These are phyloP conservation scores for Reutealis trisperma DNA, from an alignment of 345 rosid genomes.

Conservation along the genomic window DNA sequence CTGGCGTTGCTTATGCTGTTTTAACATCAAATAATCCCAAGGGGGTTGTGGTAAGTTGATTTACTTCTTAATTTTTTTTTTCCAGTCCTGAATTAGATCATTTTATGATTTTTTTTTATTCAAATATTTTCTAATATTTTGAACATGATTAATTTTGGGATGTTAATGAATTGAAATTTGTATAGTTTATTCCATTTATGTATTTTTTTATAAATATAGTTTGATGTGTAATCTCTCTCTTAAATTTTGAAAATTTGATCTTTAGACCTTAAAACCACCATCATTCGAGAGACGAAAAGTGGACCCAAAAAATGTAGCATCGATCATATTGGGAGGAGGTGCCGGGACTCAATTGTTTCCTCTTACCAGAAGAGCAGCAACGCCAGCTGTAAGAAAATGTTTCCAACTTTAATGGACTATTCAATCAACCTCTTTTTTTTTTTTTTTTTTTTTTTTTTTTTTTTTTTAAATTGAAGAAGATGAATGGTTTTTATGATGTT, in stretches of 20 bases:
- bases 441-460: background rate
- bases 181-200: background rate
- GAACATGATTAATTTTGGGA: background rate
- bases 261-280: conserved; percentile 52
- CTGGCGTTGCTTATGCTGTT: conserved; percentile 60
- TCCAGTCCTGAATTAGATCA: background rate
- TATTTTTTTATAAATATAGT: background rate
- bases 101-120: conserved; percentile 1
- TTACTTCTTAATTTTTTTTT: background rate
- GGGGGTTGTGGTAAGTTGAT: conserved; percentile 57
- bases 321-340: conserved; percentile 93
- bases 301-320: conserved; percentile 86
- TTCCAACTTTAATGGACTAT: background rate
- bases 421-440: background rate
- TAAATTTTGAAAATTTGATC: conserved; percentile 8
- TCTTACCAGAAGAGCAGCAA: conserved; percentile 85
- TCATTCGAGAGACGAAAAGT: conserved; percentile 53
- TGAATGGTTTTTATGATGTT: background rate
- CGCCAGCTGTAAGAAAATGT: conserved; percentile 76
- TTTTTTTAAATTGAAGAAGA: background rate
- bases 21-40: conserved; percentile 61
- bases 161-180: background rate
- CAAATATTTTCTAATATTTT: background rate
- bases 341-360: conserved; percentile 90
- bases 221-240: background rate